Evolutionary conservation across 805 yeast species (phyloP), one percentile per base, ranked within the genome.

Genomic region (Kazachstania taianensis): DNA sequence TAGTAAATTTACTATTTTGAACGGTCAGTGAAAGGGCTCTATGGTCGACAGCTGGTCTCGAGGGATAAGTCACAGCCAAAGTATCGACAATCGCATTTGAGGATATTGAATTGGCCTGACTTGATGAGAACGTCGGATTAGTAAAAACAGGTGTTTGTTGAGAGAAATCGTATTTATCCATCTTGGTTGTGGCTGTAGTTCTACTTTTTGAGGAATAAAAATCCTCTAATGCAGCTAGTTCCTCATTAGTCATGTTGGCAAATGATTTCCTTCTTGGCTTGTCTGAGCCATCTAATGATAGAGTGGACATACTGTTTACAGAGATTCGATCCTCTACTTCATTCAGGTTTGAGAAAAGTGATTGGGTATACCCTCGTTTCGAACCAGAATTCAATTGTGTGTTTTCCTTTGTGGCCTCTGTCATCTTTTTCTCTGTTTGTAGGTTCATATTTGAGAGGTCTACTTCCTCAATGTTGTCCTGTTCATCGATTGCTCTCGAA

Each of bases 341-440:
- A 34, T 53, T 52, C 34, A 57, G 38, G 24, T 59, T 53, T 3
- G 57, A 48, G 31, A 57, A 59, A 16, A 53, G 50, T 4, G 55
- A 45, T 38, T 56, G 59, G 2, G 60, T 52, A 30, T 45, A 55
- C 8, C 57, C 55, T 20, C 29, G 29, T 20, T 47, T 48, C 4
- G 57, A 50, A 4, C 62, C 62, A 0, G 62, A 52, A 33, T 57
- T 57, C 6, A 39, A 37, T 35, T 49, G 56, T 6, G 62, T 57
- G 34, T 55, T 55, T 20, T 39, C 39, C 26, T 48, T 41, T 5
- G 62, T 57, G 19, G 41, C 29, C 22, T 40, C 41, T 9, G 23
- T 28, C 32, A 57, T 38, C 10, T 35, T 37, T n/a, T 43, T 45
- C 32, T 50, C 56, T 5, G 35, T 24, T 3, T 45, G 41, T 12